Evolutionary conservation across 805 yeast genomes (phyloP), one percentile per base, ranked within the genome.

Genomic region (Yarrowia divulgata): DNA sequence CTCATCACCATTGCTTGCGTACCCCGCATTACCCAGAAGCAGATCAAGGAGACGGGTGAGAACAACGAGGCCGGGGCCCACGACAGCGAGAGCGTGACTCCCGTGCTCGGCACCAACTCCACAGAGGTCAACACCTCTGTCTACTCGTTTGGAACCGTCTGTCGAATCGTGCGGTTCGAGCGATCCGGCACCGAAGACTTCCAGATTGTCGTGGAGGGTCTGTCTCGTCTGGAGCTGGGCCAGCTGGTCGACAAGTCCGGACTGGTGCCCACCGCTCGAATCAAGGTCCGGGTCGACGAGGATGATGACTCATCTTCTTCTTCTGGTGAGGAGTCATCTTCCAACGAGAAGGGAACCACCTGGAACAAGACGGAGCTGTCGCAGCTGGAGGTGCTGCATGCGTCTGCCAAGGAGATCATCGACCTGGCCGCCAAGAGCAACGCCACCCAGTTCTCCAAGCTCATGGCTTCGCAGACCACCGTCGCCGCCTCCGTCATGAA

Each of bases 141-240:
- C 8, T 67, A 63, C 57, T 40, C 60, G 10, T 69, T 55, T 37
- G 74, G 74, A 2, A 69, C 74, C 42, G 57, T 71, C 16, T 74
- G 73, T 13, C 62, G 71, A 23, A 60, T 73, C 34, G 71, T 71
- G 13, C 71, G 75, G 12, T 55, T 73, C n/a, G 75, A 73, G 46
- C 67, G 72, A 14, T 45, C 71, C 2, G 64, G 55, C 32, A 37
- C 71, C 14, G 69, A 69, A 13, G 58, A 50, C 35, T 69, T 55
- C 18, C 71, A 71, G 49, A 69, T 71, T 45, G 71, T 72, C 6
- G 45, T 73, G 39, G 75, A 73, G 62, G 75, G 75, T 37, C 42
- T 72, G 6, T 52, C 71, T 32, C 73, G 75, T 8, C 57, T 73
- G 55, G 46, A 64, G 55, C 42, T 71, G 43, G 45, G 45, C 14